Percentiles rank a stretch among this genome's conserved stretches.
Evolutionary conservation across 768 basidiomycete species (phyloP).

Genomic region (Fistulinella prunicolor): DNA sequence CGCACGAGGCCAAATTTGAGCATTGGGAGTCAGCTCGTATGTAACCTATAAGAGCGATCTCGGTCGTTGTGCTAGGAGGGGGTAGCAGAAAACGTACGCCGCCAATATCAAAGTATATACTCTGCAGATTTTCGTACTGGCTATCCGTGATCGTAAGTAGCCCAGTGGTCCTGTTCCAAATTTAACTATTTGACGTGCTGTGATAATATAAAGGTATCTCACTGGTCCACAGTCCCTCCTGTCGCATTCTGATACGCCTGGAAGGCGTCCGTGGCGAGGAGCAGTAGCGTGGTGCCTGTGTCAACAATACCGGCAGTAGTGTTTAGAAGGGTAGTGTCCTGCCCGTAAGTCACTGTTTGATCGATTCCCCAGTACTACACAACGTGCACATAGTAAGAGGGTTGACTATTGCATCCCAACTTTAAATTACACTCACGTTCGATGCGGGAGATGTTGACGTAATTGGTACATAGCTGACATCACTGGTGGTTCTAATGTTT

Average conservation of each 20-base stretch:
- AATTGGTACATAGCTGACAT: constrained; percentile 38
- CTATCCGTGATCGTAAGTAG: constrained; percentile 49
- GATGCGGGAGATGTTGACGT: constrained; percentile 47
- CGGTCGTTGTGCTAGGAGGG: neutral
- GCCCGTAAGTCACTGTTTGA: constrained; percentile 37
- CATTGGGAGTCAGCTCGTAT: constrained; percentile 58
- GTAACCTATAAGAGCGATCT: constrained; percentile 34
- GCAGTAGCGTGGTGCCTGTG: constrained; percentile 51
- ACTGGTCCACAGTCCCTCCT: constrained; percentile 51
- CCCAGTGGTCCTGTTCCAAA: constrained; percentile 43
- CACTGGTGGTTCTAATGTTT: constrained; percentile 29
- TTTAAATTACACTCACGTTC: constrained; percentile 15
- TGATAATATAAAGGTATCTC: constrained; percentile 9
- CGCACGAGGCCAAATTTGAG: constrained; percentile 66
- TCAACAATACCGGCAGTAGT: constrained; percentile 49
- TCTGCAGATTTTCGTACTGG: constrained; percentile 49
- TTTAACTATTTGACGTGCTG: neutral
- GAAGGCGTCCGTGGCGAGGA: constrained; percentile 60
- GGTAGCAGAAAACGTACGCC: constrained; percentile 25
- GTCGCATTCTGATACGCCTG: constrained; percentile 51
- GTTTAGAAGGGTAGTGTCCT: constrained; percentile 32
- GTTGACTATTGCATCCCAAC: neutral
- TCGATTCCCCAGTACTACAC: constrained; percentile 50
- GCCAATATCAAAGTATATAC: constrained; percentile 52
- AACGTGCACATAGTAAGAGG: neutral